Evolutionary conservation across 805 yeast genomes (phyloP).

Genomic region (Candida sonorensis): DNA sequence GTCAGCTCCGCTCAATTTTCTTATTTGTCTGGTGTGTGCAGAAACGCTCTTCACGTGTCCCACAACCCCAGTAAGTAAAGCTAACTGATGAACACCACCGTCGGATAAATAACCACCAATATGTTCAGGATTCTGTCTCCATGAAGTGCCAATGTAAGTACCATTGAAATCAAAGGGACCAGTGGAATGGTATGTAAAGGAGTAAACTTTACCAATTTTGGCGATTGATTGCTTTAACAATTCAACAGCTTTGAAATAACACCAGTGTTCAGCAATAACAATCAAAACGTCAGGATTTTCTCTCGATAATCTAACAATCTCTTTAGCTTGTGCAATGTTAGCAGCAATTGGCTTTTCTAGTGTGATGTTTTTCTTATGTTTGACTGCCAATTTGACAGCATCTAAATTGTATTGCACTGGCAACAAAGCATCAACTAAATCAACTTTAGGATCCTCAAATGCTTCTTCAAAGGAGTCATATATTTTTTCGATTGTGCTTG

Average conservation of each 20-base stretch:
- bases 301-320: constrained; percentile 63
- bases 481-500: constrained; percentile 47
- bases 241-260: constrained; percentile 55
- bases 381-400: constrained; percentile 63
- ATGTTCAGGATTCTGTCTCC: constrained; percentile 91
- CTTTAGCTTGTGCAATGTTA: constrained; percentile 68
- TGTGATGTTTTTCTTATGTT: constrained; percentile 68
- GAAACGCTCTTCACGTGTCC: constrained; percentile 68
- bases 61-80: constrained; percentile 72
- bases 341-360: constrained; percentile 95
- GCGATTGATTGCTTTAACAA: constrained; percentile 51
- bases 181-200: constrained; percentile 67
- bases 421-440: constrained; percentile 74
- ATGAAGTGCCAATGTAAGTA: constrained; percentile 62
- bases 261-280: constrained; percentile 81
- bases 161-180: constrained; percentile 60
- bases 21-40: constrained; percentile 72
- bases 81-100: constrained; percentile 96
- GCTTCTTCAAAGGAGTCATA: constrained; percentile 59
- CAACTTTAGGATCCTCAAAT: constrained; percentile 59
- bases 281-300: constrained; percentile 57
- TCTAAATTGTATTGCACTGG: constrained; percentile 81
- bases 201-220: constrained; percentile 64
- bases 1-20: constrained; percentile 72
- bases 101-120: constrained; percentile 90